Evolutionary conservation across 345 rosid species (phyloP).

Genomic region (Boechera retrofracta): DNA sequence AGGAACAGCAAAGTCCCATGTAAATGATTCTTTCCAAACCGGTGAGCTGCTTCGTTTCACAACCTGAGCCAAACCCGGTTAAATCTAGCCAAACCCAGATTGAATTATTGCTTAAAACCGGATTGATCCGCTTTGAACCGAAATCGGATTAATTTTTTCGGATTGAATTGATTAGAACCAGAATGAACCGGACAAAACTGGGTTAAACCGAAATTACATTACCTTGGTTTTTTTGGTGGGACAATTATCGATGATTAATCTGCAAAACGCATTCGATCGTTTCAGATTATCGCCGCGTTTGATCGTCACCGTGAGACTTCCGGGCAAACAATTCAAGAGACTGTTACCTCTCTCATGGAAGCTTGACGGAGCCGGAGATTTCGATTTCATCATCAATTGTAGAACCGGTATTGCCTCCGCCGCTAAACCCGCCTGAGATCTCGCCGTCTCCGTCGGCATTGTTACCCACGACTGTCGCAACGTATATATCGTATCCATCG

Average conservation of each 20-base stretch:
- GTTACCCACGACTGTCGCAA: slow-evolving; percentile 80
- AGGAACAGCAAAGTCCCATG: slow-evolving; percentile 85
- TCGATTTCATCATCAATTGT: slow-evolving; percentile 77
- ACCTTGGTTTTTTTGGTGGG: slow-evolving; percentile 89
- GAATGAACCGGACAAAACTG: not conserved
- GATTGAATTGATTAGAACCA: not conserved
- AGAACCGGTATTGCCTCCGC: slow-evolving; percentile 82
- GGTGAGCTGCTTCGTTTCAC: slow-evolving; percentile 74
- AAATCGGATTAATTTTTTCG: not conserved
- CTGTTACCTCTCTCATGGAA: slow-evolving; percentile 84
- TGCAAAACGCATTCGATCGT: slow-evolving; percentile 87
- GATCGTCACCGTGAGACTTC: slow-evolving; percentile 77
- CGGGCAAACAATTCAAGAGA: slow-evolving; percentile 84
- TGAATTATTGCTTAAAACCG: not conserved
- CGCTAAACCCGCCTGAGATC: slow-evolving; percentile 72
- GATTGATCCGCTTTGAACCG: not conserved
- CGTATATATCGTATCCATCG: slow-evolving; percentile 75
- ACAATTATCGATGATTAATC: slow-evolving; percentile 71
- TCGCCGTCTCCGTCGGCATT: slow-evolving; percentile 75
- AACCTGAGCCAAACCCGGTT: slow-evolving; percentile 54
- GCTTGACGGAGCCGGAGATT: slow-evolving; percentile 55
- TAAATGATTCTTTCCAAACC: slow-evolving; percentile 90
- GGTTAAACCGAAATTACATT: not conserved
- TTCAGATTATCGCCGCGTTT: slow-evolving; percentile 82
- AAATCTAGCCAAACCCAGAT: not conserved